Evolutionary conservation across 2,329 filamentous ascomycete species (phyloP).

Genomic region (Colletotrichum sojae): DNA sequence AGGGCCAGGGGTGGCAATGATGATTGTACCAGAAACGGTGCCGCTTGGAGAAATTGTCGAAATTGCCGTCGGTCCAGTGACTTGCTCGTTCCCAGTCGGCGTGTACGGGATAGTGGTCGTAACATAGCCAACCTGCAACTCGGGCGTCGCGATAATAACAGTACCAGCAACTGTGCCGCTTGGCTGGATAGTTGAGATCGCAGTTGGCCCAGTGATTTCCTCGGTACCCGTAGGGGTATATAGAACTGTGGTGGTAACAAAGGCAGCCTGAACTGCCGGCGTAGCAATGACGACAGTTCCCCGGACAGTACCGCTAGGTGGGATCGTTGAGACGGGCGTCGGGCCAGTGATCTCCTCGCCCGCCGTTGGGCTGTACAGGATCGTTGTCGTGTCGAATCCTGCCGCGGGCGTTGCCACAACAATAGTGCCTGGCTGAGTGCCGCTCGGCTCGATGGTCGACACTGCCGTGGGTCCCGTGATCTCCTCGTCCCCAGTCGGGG

Average conservation of each 20-base stretch:
- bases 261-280: not conserved
- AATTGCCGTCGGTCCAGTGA: slow-evolving; percentile 1
- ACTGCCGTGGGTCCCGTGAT: not conserved
- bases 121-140: not conserved
- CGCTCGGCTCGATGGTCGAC: not conserved
- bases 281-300: slow-evolving; percentile 29
- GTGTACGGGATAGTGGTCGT: not conserved
- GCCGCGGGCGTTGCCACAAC: not conserved
- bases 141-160: not conserved
- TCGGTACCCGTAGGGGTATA: not conserved
- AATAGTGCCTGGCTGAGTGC: not conserved
- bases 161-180: slow-evolving; percentile 11
- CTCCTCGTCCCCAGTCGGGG: not conserved
- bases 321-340: slow-evolving; percentile 21
- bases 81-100: not conserved
- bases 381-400: not conserved
- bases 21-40: slow-evolving; percentile 4
- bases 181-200: slow-evolving; percentile 19
- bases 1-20: slow-evolving; percentile 3
- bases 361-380: not conserved
- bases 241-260: not conserved
- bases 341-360: slow-evolving; percentile 9
- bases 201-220: not conserved
- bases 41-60: slow-evolving; percentile 20
- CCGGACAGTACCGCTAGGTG: slow-evolving; percentile 1